phyloP scores from a whole-genome alignment of 2,329 filamentous ascomycete species.

The Simplicillium sp. region DNA sequence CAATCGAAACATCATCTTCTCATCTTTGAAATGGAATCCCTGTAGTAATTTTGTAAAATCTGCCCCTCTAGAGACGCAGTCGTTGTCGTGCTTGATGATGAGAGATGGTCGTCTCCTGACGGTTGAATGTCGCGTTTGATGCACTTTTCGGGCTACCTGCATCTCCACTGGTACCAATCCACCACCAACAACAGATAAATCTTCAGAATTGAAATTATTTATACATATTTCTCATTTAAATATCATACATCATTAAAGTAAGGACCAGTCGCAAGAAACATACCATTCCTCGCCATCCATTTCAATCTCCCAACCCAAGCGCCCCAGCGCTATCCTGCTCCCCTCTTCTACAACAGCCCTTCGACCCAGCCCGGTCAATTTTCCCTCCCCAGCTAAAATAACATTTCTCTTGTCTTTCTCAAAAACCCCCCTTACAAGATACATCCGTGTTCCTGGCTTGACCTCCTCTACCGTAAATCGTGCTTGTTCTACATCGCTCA shows the following conservation, averaged over 20 bases:
- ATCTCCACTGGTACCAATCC: neutral
- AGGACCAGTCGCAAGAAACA: slow-evolving; percentile 27
- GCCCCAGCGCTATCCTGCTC: slow-evolving; percentile 20
- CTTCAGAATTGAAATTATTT: neutral
- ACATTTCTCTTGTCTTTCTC: slow-evolving; percentile 12
- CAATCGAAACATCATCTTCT: neutral
- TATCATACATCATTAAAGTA: slow-evolving; percentile 1
- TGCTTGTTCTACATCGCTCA: slow-evolving; percentile 9
- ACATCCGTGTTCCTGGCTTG: slow-evolving; percentile 22
- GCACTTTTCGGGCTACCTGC: neutral
- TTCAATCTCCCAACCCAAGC: slow-evolving; percentile 27
- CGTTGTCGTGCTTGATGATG: no score
- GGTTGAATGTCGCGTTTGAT: neutral
- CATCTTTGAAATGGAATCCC: neutral
- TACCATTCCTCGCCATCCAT: slow-evolving; percentile 23
- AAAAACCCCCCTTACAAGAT: slow-evolving; percentile 16
- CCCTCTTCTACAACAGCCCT: slow-evolving; percentile 17
- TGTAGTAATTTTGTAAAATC: neutral
- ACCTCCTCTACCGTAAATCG: slow-evolving; percentile 20
- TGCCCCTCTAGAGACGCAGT: neutral
- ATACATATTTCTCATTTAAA: slow-evolving; percentile 1
- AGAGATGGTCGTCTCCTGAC: no score
- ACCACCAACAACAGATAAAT: neutral
- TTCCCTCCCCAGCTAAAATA: slow-evolving; percentile 27
- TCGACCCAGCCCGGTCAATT: slow-evolving; percentile 22